A percentile compares a stretch with the other conserved stretches of the same genome.
These are phyloP conservation scores for Psilocybe cyanescens DNA, from an alignment of 768 basidiomycete genomes.

Conservation along the genomic window DNA sequence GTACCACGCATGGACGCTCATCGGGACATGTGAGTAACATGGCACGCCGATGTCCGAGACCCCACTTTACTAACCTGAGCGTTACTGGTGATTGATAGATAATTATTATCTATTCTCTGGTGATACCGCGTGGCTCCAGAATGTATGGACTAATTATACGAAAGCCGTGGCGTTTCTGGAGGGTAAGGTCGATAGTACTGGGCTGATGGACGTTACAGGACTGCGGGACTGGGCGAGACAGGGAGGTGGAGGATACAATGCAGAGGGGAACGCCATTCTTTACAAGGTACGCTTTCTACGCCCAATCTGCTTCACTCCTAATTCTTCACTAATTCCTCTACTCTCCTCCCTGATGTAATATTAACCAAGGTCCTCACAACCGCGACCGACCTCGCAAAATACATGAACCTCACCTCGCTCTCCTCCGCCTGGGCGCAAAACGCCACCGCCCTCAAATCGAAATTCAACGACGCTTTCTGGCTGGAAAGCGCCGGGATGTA, in stretches of 20 bases:
- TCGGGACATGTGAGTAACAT: slow-evolving; percentile 48
- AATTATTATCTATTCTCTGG: slow-evolving; percentile 63
- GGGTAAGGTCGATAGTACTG: slow-evolving; percentile 50
- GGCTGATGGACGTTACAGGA: slow-evolving; percentile 60
- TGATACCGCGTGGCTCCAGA: slow-evolving; percentile 52
- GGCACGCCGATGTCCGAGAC: too few species aligned
- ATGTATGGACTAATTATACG: slow-evolving; percentile 59
- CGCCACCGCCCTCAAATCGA: slow-evolving; percentile 50
- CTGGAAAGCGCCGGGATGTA: slow-evolving; percentile 50
- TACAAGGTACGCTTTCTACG: slow-evolving; percentile 39
- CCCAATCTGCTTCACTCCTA: neutral
- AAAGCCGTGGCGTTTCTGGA: slow-evolving; percentile 58
- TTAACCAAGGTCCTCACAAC: slow-evolving; percentile 51
- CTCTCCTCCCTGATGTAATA: neutral
- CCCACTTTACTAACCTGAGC: too few species aligned
- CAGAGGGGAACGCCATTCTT: slow-evolving; percentile 58
- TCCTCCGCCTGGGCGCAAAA: slow-evolving; percentile 43
- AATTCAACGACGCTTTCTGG: slow-evolving; percentile 59
- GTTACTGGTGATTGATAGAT: slow-evolving; percentile 29
- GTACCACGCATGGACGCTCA: slow-evolving; percentile 64
- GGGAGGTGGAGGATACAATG: slow-evolving; percentile 58
- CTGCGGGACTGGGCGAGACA: slow-evolving; percentile 60
- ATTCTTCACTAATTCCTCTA: neutral
- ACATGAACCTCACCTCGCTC: slow-evolving; percentile 37
- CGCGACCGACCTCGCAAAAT: slow-evolving; percentile 45